A percentile compares a stretch with the other conserved stretches of the same genome.
These are phyloP conservation scores for Chalciporus pseudorubinellus DNA, from an alignment of 768 basidiomycete genomes.

Conservation along the genomic window DNA sequence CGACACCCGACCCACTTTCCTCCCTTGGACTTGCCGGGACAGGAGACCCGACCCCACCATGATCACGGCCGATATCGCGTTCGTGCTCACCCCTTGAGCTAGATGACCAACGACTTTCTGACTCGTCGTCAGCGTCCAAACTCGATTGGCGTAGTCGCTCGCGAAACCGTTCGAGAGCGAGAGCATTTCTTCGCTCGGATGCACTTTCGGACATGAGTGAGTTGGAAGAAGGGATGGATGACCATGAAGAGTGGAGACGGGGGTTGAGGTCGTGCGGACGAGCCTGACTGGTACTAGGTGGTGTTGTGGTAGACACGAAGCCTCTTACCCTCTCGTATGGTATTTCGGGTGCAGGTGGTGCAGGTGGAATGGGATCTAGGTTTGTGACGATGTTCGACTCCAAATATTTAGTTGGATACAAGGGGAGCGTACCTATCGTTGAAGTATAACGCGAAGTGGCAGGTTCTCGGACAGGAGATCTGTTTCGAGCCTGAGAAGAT, in stretches of 20 bases:
- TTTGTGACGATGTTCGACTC: neutral
- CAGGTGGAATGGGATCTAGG: neutral
- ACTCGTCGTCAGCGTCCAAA: conserved; percentile 25
- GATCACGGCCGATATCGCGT: conserved; percentile 10
- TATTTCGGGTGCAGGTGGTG: conserved; percentile 11
- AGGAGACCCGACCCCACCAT: conserved; percentile 10
- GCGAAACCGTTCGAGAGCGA: conserved; percentile 37
- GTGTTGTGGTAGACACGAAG: conserved; percentile 8
- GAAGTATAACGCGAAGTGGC: conserved; percentile 8
- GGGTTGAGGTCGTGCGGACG: conserved; percentile 16
- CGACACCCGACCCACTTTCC: conserved; percentile 13
- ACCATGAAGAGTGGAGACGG: conserved; percentile 26
- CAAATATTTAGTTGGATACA: neutral
- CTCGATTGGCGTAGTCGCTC: conserved; percentile 20
- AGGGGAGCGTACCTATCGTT: conserved; percentile 11
- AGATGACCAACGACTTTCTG: conserved; percentile 19
- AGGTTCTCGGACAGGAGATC: conserved; percentile 13
- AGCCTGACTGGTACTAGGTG: conserved; percentile 2
- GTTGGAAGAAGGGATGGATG: conserved; percentile 36
- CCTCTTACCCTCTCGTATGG: conserved; percentile 10
- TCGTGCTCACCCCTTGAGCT: conserved; percentile 12
- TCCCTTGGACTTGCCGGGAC: conserved; percentile 10
- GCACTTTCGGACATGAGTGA: conserved; percentile 45
- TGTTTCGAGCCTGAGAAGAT: conserved; percentile 16
- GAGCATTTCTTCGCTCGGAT: conserved; percentile 39